Percentiles rank a stretch among this genome's conserved stretches.
phyloP scores from a whole-genome alignment of 129 eudicot species.

The Flaveria sonorensis region DNA sequence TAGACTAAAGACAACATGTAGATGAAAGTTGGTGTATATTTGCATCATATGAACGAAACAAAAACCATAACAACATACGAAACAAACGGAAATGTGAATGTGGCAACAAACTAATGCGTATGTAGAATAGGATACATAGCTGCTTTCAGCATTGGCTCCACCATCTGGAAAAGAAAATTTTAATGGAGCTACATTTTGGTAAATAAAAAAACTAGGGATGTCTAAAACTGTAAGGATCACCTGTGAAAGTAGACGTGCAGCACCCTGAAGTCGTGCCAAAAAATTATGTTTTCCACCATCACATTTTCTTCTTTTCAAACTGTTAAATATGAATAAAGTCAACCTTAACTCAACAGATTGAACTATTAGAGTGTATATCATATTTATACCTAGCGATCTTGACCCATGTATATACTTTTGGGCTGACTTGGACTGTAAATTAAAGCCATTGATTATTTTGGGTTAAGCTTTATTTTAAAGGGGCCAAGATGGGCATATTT shows the following conservation, averaged over 20 bases:
- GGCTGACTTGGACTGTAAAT: too few relatives aligned
- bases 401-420: too few relatives aligned
- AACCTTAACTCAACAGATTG: conserved; percentile 1
- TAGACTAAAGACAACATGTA: not conserved
- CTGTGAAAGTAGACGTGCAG: conserved; percentile 72
- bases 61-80: not conserved
- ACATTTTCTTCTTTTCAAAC: conserved; percentile 69
- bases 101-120: not conserved
- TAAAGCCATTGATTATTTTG: too few relatives aligned
- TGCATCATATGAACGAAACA: not conserved
- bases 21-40: not conserved
- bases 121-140: conserved; percentile 78
- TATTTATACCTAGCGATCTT: too few relatives aligned
- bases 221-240: conserved; percentile 31
- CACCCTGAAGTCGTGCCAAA: conserved; percentile 72
- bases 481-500: too few relatives aligned
- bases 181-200: not conserved
- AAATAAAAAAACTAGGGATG: not conserved
- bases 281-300: conserved; percentile 55
- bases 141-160: conserved; percentile 83
- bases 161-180: conserved; percentile 65
- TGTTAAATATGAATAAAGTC: conserved; percentile 14
- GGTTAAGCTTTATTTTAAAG: too few relatives aligned
- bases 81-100: too few relatives aligned
- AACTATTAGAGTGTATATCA: conserved; percentile 4